phyloP scores from a whole-genome alignment of 2,329 filamentous ascomycete species.

The Penicillium palitans region DNA sequence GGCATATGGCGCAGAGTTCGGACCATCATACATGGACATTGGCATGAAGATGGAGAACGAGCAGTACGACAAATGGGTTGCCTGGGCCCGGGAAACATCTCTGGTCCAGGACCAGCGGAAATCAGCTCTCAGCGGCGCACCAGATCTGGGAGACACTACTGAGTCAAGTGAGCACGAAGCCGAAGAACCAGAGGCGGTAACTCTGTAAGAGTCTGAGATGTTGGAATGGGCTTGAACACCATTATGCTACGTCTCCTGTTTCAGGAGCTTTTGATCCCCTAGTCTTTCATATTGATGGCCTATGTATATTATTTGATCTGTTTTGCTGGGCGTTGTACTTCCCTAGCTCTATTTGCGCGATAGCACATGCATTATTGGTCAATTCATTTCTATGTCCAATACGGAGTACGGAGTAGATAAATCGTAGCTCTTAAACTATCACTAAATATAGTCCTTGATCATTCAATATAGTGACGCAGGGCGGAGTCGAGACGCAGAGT shows the following conservation, averaged over 20 bases:
- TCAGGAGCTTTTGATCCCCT: constrained; percentile 4
- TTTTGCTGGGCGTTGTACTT: constrained; percentile 22
- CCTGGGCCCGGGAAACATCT: constrained; percentile 65
- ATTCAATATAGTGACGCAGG: constrained; percentile 1
- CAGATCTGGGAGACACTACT: constrained; percentile 40
- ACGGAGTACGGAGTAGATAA: too few species aligned
- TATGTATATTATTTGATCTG: constrained; percentile 29
- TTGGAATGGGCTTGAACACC: constrained; percentile 1
- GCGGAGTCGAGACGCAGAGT: constrained; percentile 14
- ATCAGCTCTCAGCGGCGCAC: constrained; percentile 45
- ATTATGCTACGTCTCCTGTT: constrained; percentile 4
- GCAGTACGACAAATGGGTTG: constrained; percentile 80
- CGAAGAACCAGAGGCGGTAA: constrained; percentile 6
- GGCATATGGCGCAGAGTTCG: constrained; percentile 84
- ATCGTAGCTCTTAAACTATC: not conserved
- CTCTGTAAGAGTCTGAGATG: not conserved
- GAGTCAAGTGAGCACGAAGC: constrained; percentile 29
- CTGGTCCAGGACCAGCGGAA: constrained; percentile 50
- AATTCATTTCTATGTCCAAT: not conserved
- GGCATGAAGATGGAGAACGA: constrained; percentile 80
- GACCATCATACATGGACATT: constrained; percentile 70
- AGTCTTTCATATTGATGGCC: constrained; percentile 15
- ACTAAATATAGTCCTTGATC: not conserved
- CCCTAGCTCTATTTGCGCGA: constrained; percentile 18
- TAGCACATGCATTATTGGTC: constrained; percentile 13